phyloP scores from a whole-genome alignment of 495 filamentous ascomycete genomes.

The Trichoderma reesei region DNA sequence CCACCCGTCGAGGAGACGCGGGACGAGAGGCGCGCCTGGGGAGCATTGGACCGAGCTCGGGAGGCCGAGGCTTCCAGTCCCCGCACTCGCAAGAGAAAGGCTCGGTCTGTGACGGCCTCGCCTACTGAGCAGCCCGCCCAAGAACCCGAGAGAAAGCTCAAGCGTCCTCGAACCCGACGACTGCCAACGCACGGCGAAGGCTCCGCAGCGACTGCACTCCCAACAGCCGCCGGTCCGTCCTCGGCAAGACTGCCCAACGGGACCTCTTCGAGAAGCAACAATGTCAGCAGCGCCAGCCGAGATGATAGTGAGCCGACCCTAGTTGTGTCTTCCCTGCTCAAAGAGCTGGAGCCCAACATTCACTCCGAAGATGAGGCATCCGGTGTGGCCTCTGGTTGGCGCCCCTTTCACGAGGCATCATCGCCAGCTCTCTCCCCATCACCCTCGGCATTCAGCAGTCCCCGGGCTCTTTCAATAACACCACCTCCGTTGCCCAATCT shows the following conservation, averaged over 20 bases:
- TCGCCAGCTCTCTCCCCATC: slow-evolving; percentile 68
- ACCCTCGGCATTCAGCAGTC: slow-evolving; percentile 56
- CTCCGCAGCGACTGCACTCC: slow-evolving; percentile 25
- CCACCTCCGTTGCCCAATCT: slow-evolving; percentile 52
- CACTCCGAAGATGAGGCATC: slow-evolving; percentile 43
- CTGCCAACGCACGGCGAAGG: slow-evolving; percentile 28
- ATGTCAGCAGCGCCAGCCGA: neutral
- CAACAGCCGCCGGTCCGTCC: slow-evolving; percentile 29
- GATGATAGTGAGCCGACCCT: slow-evolving; percentile 27
- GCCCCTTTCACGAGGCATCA: slow-evolving; percentile 43
- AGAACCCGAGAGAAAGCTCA: slow-evolving; percentile 64
- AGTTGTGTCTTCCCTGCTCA: slow-evolving; percentile 69
- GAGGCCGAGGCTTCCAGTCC: slow-evolving; percentile 47
- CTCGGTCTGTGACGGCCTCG: slow-evolving; percentile 58
- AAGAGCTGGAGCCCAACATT: slow-evolving; percentile 72
- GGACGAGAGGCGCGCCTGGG: slow-evolving; percentile 80
- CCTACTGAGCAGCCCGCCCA: slow-evolving; percentile 51
- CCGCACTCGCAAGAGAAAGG: slow-evolving; percentile 59
- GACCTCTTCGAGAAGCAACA: neutral
- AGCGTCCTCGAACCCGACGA: slow-evolving; percentile 64
- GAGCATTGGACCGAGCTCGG: slow-evolving; percentile 73
- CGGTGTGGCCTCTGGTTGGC: slow-evolving; percentile 35
- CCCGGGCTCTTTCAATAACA: slow-evolving; percentile 58
- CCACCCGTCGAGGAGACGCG: slow-evolving; percentile 53
- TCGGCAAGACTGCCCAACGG: slow-evolving; percentile 29